Conservation (phyloP, 2,329 filamentous ascomycete species). For the Fusarium sp. region DNA sequence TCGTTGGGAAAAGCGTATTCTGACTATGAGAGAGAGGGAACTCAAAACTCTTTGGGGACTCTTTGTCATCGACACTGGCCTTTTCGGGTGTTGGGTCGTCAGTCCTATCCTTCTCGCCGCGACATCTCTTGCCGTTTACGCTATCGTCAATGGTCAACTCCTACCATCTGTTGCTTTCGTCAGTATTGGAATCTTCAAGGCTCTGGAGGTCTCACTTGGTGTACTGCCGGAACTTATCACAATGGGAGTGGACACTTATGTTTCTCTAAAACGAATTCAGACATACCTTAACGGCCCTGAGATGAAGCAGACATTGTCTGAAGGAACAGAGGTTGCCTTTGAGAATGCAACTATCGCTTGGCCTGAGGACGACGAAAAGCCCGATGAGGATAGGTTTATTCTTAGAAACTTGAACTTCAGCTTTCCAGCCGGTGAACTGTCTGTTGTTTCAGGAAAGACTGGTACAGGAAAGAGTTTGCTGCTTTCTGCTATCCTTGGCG, state of each 20-base stretch:
- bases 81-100: slow-evolving; percentile 76
- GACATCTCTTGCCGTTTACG: slow-evolving; percentile 75
- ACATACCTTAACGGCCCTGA: slow-evolving; percentile 76
- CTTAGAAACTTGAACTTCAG: slow-evolving; percentile 71
- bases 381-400: slow-evolving; percentile 70
- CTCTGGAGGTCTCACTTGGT: slow-evolving; percentile 77
- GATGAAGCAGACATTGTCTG: slow-evolving; percentile 63
- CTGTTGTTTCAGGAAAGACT: slow-evolving; percentile 80
- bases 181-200: slow-evolving; percentile 77
- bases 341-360: slow-evolving; percentile 77
- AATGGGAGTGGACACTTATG: slow-evolving; percentile 74
- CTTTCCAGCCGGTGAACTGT: slow-evolving; percentile 76
- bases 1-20: slow-evolving; percentile 79
- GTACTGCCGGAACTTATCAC: slow-evolving; percentile 79
- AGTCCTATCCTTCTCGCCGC: slow-evolving; percentile 80
- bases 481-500: slow-evolving; percentile 78
- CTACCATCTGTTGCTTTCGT: slow-evolving; percentile 82
- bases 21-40: slow-evolving; percentile 71
- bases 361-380: slow-evolving; percentile 72
- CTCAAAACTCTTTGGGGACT: slow-evolving; percentile 73
- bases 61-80: slow-evolving; percentile 70
- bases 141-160: slow-evolving; percentile 69
- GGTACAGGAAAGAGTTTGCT: slow-evolving; percentile 82
- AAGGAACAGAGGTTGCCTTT: slow-evolving; percentile 71
- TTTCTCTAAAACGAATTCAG: slow-evolving; percentile 79